Percentiles rank a stretch among this genome's conserved stretches.
Conservation (phyloP, 352 stramenopile species). For the Plasmopara viticola region DNA sequence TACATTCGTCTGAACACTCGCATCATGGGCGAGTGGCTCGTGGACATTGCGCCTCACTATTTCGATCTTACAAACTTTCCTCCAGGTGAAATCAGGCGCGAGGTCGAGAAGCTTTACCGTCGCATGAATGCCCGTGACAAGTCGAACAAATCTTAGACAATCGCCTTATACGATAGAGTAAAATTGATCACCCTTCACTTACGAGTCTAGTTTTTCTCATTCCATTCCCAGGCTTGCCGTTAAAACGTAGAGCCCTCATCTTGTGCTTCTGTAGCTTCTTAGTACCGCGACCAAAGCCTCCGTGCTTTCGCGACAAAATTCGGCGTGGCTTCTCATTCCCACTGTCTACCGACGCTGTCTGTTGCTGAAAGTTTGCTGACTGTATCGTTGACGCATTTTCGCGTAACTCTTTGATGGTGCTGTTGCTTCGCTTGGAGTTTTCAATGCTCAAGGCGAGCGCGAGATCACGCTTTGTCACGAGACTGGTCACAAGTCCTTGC, state of each 20-base stretch:
- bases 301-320: conserved; percentile 10
- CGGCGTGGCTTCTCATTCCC: conserved; percentile 12
- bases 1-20: conserved; percentile 97
- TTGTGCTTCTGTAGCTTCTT: conserved; percentile 59
- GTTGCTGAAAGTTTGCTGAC: conserved; percentile 4
- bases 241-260: conserved; percentile 30
- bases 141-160: conserved; percentile 27
- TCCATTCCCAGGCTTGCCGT: conserved; percentile 1
- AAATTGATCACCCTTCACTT: background rate
- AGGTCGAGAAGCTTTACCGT: conserved; percentile 88
- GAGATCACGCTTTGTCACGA: conserved; percentile 72
- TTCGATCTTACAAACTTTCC: conserved; percentile 98
- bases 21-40: conserved; percentile 89
- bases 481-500: conserved; percentile 56
- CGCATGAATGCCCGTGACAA: conserved; percentile 39
- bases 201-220: background rate
- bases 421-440: conserved; percentile 53
- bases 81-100: conserved; percentile 91
- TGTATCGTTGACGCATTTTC: conserved; percentile 6
- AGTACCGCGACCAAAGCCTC: conserved; percentile 32
- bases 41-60: conserved; percentile 95
- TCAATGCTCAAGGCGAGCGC: conserved; percentile 55
- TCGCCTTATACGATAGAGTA: conserved; percentile 26
- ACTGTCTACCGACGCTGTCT: conserved; percentile 6
- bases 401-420: conserved; percentile 50